Evolutionary conservation across 345 rosid genomes (phyloP).

Genomic region (Eucalyptus dawsonii): DNA sequence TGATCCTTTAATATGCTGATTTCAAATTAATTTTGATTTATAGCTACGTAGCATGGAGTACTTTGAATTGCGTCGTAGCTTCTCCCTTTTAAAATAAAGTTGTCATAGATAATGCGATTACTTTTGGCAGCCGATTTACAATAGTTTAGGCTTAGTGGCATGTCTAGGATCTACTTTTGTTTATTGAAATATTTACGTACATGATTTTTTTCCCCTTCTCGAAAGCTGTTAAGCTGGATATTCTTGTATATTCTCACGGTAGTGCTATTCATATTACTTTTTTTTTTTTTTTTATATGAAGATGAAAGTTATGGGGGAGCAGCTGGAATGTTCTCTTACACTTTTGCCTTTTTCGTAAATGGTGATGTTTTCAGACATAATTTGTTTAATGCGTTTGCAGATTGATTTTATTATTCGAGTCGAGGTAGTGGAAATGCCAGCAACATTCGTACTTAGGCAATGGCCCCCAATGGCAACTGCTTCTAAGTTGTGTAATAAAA

Average conservation of each 20-base stretch:
- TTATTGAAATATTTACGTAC: background rate
- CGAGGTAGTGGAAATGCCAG: background rate
- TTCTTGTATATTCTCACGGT: background rate
- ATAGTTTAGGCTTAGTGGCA: background rate
- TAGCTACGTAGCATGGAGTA: background rate
- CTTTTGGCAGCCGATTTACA: background rate
- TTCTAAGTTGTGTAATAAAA: background rate
- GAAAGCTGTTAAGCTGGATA: background rate
- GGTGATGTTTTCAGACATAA: background rate
- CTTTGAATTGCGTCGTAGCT: background rate
- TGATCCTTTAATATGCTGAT: background rate
- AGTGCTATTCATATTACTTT: background rate
- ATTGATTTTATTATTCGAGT: background rate
- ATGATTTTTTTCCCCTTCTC: background rate
- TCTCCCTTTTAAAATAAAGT: background rate
- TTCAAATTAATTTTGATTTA: background rate
- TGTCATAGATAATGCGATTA: background rate
- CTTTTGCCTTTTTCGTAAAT: background rate
- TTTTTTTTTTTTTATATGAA: background rate
- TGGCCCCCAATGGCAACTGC: background rate
- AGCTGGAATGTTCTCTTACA: background rate
- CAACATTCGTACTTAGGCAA: background rate
- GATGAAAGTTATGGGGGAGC: background rate
- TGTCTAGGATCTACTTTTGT: background rate
- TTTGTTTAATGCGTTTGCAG: background rate